Conservation (phyloP, 2,329 filamentous ascomycete species). For the Ceratocystis diversiconidia region DNA sequence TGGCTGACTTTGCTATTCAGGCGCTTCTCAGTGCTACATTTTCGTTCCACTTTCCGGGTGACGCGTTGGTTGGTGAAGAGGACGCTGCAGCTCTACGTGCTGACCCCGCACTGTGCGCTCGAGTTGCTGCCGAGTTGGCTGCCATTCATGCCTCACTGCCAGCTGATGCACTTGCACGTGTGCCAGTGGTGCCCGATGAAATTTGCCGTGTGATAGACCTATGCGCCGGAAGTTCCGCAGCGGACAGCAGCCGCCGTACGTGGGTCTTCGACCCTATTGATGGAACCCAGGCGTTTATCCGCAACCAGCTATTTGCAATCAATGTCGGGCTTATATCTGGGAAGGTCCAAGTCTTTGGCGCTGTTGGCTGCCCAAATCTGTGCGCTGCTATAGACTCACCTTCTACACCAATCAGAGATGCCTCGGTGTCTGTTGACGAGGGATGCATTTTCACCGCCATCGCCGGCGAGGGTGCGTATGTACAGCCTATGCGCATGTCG, state of each 20-base stretch:
- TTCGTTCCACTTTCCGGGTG: slow-evolving; percentile 35
- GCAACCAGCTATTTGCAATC: slow-evolving; percentile 41
- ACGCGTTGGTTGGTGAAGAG: slow-evolving; percentile 43
- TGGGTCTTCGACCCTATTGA: slow-evolving; percentile 51
- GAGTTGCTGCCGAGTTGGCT: slow-evolving; percentile 35
- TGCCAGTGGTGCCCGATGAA: slow-evolving; percentile 29
- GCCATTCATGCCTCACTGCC: slow-evolving; percentile 20
- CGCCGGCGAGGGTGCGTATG: slow-evolving; percentile 34
- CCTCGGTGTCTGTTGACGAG: slow-evolving; percentile 30
- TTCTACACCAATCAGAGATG: slow-evolving; percentile 31
- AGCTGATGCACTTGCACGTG: slow-evolving; percentile 21
- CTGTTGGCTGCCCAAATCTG: slow-evolving; percentile 36
- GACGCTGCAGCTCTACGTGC: slow-evolving; percentile 34
- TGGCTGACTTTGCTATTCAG: slow-evolving; percentile 46
- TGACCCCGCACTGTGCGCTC: slow-evolving; percentile 30
- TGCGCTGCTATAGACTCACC: slow-evolving; percentile 28
- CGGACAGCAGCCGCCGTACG: slow-evolving; percentile 29
- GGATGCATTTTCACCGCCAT: slow-evolving; percentile 40
- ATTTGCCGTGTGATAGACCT: slow-evolving; percentile 41
- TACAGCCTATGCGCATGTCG: slow-evolving; percentile 28
- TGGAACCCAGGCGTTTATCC: slow-evolving; percentile 43
- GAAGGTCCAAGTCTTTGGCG: slow-evolving; percentile 35
- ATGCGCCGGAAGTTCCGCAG: slow-evolving; percentile 29
- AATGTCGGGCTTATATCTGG: slow-evolving; percentile 40
- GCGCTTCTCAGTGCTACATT: slow-evolving; percentile 39